phyloP scores from a whole-genome alignment of 129 eudicot genomes.

The Heracleum sosnowskyi region DNA sequence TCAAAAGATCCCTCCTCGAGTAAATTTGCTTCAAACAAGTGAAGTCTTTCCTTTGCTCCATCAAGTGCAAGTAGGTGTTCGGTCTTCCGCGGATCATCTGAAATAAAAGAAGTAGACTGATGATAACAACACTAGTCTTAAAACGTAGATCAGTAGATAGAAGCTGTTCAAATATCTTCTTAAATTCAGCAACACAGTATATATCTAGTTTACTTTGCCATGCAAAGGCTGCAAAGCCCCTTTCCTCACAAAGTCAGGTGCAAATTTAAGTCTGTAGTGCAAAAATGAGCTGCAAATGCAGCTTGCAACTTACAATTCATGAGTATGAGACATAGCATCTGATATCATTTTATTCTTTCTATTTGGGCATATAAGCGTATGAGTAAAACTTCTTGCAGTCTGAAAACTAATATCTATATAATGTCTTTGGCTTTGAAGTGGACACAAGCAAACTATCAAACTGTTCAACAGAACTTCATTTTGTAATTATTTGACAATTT shows the following conservation, averaged over 20 bases:
- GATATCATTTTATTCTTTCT: neutral
- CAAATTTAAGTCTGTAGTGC: neutral
- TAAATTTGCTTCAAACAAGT: conserved; percentile 36
- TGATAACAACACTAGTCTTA: neutral
- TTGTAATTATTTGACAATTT: no score
- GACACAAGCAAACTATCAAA: neutral
- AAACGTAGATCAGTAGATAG: no score
- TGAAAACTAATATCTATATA: no score
- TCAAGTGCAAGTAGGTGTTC: conserved; percentile 40
- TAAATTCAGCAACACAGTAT: neutral
- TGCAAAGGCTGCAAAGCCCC: neutral
- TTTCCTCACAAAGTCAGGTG: neutral
- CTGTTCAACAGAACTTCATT: neutral
- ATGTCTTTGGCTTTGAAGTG: neutral
- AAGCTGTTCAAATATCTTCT: neutral
- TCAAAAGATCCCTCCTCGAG: conserved; percentile 40
- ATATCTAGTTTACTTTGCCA: neutral
- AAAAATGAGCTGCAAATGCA: neutral
- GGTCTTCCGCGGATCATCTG: conserved; percentile 39
- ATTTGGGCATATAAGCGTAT: neutral
- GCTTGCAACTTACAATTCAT: neutral
- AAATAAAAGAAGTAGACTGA: neutral
- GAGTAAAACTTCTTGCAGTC: neutral
- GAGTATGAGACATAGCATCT: neutral
- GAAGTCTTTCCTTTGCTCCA: conserved; percentile 48